Percentiles rank a stretch among this genome's conserved stretches.
phyloP scores from a whole-genome alignment of 169 alveolate species.

The Theileria orientalis region DNA sequence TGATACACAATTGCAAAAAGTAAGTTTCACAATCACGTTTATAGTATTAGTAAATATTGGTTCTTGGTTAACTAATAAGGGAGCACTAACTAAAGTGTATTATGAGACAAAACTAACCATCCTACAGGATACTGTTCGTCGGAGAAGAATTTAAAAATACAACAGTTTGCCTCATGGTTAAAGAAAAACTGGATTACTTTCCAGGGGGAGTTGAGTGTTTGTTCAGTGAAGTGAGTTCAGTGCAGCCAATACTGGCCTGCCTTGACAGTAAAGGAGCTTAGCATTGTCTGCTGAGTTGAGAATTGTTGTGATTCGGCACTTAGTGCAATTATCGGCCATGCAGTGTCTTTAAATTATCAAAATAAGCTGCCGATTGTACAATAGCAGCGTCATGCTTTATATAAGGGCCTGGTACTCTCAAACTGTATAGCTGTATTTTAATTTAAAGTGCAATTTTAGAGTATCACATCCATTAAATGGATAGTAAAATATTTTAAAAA shows the following conservation, averaged over 20 bases:
- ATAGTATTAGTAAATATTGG: too few relatives aligned
- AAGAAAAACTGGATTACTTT: conserved; percentile 18
- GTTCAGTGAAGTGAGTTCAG: neutral
- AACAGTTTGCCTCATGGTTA: conserved; percentile 1
- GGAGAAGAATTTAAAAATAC: conserved; percentile 12
- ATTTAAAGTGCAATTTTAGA: too few relatives aligned
- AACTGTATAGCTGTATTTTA: too few relatives aligned
- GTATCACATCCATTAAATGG: conserved; percentile 3
- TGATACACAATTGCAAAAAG: conserved; percentile 20
- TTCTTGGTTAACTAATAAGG: too few relatives aligned
- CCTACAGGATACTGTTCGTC: conserved; percentile 27
- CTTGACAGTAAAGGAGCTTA: too few relatives aligned
- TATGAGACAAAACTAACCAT: neutral
- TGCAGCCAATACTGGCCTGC: neutral
- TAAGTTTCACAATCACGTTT: neutral
- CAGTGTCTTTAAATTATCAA: too few relatives aligned
- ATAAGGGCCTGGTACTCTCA: too few relatives aligned
- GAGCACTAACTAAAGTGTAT: too few relatives aligned
- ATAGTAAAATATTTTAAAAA: neutral
- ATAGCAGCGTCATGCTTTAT: too few relatives aligned
- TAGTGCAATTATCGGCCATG: too few relatives aligned
- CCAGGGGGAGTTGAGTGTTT: conserved; percentile 11
- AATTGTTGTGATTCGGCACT: too few relatives aligned
- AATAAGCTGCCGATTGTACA: too few relatives aligned
- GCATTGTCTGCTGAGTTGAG: neutral